These are phyloP conservation scores for Pneumocystis canis DNA, from an alignment of 1,139 yeast species.

Conservation along the genomic window DNA sequence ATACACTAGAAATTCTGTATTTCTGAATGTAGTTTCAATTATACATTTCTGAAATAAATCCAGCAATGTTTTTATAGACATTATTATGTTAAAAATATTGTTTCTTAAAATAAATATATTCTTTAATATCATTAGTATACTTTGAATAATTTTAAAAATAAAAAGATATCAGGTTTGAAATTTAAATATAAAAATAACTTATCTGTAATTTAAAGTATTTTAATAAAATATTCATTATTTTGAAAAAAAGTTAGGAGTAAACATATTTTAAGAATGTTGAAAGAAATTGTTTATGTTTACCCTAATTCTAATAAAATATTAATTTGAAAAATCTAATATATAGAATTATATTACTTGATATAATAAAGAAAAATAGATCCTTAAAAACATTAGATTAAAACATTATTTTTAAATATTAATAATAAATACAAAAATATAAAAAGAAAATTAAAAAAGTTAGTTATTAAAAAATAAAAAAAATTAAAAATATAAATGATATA, in stretches of 20 bases:
- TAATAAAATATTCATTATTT: background rate
- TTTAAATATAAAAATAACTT: background rate
- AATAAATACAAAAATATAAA: too few species aligned
- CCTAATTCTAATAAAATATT: background rate
- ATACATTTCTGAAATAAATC: too few species aligned
- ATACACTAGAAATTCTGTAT: background rate
- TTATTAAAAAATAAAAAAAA: too few species aligned
- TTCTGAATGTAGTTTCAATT: too few species aligned
- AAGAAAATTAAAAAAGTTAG: too few species aligned
- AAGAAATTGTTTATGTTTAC: background rate
- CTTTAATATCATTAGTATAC: background rate
- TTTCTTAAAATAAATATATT: too few species aligned
- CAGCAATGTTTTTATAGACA: background rate
- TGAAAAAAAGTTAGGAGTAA: background rate
- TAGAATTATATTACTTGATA: background rate
- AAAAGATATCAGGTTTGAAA: too few species aligned
- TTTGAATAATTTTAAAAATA: too few species aligned
- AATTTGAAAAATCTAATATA: background rate
- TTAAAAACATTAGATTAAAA: background rate
- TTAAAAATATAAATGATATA: too few species aligned
- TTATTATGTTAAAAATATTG: too few species aligned
- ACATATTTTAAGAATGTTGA: background rate
- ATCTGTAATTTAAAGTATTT: background rate
- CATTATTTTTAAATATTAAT: too few species aligned
- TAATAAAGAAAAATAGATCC: too few species aligned